phyloP scores from a whole-genome alignment of 805 yeast genomes.

The Scheffersomyces ergatensis region DNA sequence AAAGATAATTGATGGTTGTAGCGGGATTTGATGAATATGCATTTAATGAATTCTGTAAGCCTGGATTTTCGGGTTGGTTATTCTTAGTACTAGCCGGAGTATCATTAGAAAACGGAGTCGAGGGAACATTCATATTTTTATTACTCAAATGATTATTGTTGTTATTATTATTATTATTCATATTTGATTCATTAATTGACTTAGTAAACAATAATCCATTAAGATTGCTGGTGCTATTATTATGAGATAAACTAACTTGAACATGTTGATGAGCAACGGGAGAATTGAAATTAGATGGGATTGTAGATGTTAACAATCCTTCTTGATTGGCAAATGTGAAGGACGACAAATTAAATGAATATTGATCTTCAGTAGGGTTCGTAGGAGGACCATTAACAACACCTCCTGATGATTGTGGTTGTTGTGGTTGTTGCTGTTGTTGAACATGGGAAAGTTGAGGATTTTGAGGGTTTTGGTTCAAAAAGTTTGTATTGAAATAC shows the following conservation, averaged over 20 bases:
- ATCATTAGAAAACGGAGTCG: background rate
- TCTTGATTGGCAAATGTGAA: conserved; percentile 28
- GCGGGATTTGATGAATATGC: conserved; percentile 33
- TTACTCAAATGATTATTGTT: background rate
- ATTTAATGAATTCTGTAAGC: conserved; percentile 23
- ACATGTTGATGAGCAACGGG: background rate
- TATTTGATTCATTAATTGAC: background rate
- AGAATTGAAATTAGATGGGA: conserved; percentile 1
- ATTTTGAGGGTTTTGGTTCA: conserved; percentile 7
- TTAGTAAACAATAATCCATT: conserved; percentile 11
- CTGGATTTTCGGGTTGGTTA: conserved; percentile 16
- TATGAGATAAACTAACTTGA: conserved; percentile 4
- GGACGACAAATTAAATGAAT: conserved; percentile 31
- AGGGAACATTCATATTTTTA: background rate
- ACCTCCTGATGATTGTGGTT: background rate
- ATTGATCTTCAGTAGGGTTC: conserved; percentile 21
- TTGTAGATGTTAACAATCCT: background rate
- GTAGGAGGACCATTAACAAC: conserved; percentile 2
- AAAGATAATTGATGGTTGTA: conserved; percentile 29
- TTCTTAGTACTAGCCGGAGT: background rate
- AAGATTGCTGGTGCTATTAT: conserved; percentile 8
- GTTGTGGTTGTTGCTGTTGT: conserved; percentile 2
- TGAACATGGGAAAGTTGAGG: conserved; percentile 1
- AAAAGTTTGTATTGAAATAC: conserved; percentile 29
- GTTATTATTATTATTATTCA: background rate